These are phyloP conservation scores for Penicillium sp. DNA, from an alignment of 2,329 filamentous ascomycete genomes.

Conservation along the genomic window DNA sequence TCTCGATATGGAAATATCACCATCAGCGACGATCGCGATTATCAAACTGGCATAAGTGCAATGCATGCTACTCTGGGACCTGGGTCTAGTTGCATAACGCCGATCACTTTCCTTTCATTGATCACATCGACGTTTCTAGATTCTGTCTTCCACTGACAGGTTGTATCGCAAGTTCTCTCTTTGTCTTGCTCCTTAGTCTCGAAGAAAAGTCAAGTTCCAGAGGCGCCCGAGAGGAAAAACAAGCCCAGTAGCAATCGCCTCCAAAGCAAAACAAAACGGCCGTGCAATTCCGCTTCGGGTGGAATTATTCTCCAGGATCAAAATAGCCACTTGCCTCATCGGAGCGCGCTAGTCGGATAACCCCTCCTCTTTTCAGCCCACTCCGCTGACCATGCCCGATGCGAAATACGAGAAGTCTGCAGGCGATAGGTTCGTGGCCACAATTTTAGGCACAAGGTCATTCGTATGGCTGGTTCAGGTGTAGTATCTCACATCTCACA, in stretches of 20 bases:
- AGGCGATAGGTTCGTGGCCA: background rate
- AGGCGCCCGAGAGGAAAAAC: too few species aligned
- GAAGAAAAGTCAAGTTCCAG: too few species aligned
- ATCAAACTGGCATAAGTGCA: too few species aligned
- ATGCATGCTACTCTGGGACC: background rate
- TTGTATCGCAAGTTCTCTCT: too few species aligned
- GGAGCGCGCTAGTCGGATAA: background rate
- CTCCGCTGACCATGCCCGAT: background rate
- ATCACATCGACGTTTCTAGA: background rate
- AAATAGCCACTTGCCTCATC: conserved; percentile 1
- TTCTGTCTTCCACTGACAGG: too few species aligned
- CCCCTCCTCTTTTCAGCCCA: background rate
- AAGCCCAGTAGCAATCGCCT: too few species aligned
- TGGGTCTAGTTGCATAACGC: background rate
- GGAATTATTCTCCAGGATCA: background rate
- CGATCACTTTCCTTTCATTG: background rate
- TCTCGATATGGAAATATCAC: too few species aligned
- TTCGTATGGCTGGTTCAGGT: background rate
- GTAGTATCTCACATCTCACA: background rate
- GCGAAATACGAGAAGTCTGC: background rate
- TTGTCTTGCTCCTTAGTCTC: too few species aligned
- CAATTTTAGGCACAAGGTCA: background rate
- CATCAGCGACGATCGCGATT: too few species aligned
- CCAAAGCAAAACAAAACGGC: too few species aligned
- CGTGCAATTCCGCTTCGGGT: background rate